phyloP scores from a whole-genome alignment of 106 monocot genomes.

The Platanthera guangdongensis region DNA sequence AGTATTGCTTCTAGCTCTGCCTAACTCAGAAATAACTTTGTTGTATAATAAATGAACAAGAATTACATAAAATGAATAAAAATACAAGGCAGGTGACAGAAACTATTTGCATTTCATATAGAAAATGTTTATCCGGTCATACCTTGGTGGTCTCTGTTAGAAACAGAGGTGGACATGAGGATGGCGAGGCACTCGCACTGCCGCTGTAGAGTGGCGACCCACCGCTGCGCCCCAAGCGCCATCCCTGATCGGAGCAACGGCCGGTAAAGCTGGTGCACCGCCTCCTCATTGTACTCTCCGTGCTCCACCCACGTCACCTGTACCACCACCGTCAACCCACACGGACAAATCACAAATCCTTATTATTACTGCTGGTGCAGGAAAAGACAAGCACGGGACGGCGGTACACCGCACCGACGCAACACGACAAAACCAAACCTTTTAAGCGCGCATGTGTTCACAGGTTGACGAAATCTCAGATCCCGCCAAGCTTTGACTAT shows the following conservation, averaged over 20 bases:
- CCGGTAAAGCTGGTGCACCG: slow-evolving; percentile 45
- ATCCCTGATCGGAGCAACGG: slow-evolving; percentile 42
- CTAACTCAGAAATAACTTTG: too few relatives aligned
- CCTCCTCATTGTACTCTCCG: slow-evolving; percentile 47
- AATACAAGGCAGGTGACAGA: neutral
- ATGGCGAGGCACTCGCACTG: slow-evolving; percentile 59
- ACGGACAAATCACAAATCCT: too few relatives aligned
- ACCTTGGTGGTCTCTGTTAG: slow-evolving; percentile 30
- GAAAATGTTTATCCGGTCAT: neutral
- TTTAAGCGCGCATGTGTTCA: slow-evolving; percentile 1
- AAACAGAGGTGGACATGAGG: slow-evolving; percentile 40
- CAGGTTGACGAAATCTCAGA: neutral
- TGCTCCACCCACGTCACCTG: slow-evolving; percentile 80
- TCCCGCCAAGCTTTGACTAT: slow-evolving; percentile 9
- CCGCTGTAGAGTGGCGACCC: slow-evolving; percentile 48
- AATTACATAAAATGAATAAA: too few relatives aligned
- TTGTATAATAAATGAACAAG: too few relatives aligned
- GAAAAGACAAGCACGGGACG: neutral
- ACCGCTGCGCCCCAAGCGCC: slow-evolving; percentile 42
- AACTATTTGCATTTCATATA: neutral
- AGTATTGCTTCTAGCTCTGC: too few relatives aligned
- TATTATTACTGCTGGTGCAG: neutral
- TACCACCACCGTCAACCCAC: neutral
- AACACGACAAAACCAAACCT: neutral
- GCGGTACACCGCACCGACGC: neutral